Base-by-base conservation (phyloP, 2,329 filamentous ascomycete genomes). In the Biscogniauxia sp. region DNA sequence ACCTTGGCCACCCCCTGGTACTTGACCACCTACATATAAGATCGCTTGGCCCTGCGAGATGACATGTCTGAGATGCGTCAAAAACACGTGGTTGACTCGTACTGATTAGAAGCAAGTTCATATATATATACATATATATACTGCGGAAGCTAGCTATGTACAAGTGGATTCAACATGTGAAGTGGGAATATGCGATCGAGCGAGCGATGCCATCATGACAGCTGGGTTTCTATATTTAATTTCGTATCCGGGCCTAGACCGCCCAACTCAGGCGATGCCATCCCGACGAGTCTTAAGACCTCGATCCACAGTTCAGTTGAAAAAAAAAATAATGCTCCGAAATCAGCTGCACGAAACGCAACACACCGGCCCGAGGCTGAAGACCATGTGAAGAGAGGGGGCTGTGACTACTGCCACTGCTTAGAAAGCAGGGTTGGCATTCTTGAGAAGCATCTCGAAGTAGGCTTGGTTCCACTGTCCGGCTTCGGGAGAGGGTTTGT, bases 401-500 rank as follows among this genome's bases (percentile, higher is more conserved):
- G 37, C 37, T 45, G 11, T 45, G 37, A 13, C 11, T 41, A 11
- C 37, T 45, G 7, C 20, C 45, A 17, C 28, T 32, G 28, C 54
- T 55, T 72, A 74, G 70, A 84, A 84, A 1, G 78, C 69, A 32
- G 84, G 83, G 68, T 80, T 79, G 61, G 83, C 82, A 68, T 85
- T 85, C 68, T 77, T 77, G 62, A 86, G 76, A 13, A 87, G 76
- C 74, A 82, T 80, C 75, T 79, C 82, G 69, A 86, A 85, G 77
- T 86, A 86, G 50, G 78, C 79, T 76, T 86, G 79, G 77, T 89
- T 89, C 88, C 88, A 92, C 23, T 80, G 78, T 52, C 89, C 88
- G n/a, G 89, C 88, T 76, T 91, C 87, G 57, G 88, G 88, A 1
- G 88, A 85, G 15, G 88, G 88, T 75, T 85, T 76, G 61, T 88